Percentiles rank a stretch among this genome's conserved stretches.
phyloP scores from a whole-genome alignment of 768 basidiomycete genomes.

The Trametes villosa region DNA sequence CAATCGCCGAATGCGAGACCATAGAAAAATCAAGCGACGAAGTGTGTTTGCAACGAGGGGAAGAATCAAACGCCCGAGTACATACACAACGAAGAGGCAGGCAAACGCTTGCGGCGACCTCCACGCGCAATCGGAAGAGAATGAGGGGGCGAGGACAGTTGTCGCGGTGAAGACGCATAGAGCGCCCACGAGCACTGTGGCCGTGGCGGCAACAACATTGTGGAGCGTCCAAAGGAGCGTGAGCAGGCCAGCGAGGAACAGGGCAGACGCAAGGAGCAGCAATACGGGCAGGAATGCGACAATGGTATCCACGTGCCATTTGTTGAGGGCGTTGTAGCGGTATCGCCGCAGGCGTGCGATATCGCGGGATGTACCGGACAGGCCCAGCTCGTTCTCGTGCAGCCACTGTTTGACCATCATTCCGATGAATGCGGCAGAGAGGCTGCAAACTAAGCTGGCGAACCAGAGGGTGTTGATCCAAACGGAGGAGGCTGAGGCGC shows the following conservation, averaged over 20 bases:
- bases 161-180: neutral
- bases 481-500: neutral
- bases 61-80: no score
- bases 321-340: slow-evolving; percentile 11
- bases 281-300: slow-evolving; percentile 26
- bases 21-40: no score
- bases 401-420: slow-evolving; percentile 11
- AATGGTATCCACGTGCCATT: slow-evolving; percentile 26
- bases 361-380: neutral
- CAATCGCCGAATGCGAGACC: no score
- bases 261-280: slow-evolving; percentile 20
- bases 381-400: neutral
- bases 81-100: no score
- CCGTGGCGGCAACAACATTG: neutral
- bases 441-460: neutral
- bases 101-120: neutral
- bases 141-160: neutral
- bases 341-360: neutral
- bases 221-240: slow-evolving; percentile 1
- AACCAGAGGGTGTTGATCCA: slow-evolving; percentile 5
- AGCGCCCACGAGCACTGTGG: neutral
- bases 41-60: no score
- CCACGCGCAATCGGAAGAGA: neutral
- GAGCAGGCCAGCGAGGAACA: slow-evolving; percentile 8
- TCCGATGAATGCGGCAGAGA: slow-evolving; percentile 1